phyloP scores from a whole-genome alignment of 2,329 filamentous ascomycete genomes.

The Aureobasidium sp. region DNA sequence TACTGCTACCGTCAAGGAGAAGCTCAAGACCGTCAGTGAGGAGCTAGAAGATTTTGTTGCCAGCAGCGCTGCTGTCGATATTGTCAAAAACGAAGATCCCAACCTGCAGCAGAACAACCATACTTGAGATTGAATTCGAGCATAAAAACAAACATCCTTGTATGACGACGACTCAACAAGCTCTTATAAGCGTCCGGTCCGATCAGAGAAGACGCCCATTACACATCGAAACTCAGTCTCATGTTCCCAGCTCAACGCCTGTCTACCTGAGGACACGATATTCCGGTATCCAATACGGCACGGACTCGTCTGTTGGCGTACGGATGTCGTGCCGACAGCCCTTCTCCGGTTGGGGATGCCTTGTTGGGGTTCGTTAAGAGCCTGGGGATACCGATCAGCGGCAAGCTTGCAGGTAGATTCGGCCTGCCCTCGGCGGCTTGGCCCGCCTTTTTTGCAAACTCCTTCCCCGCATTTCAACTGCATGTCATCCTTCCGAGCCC shows the following conservation, averaged over 20 bases:
- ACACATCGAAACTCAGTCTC: background rate
- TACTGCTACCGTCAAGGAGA: slow-evolving; percentile 82
- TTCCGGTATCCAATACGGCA: background rate
- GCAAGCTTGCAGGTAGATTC: background rate
- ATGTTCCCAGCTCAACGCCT: background rate
- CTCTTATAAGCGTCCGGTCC: background rate
- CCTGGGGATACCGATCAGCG: slow-evolving; percentile 2
- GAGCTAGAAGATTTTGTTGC: slow-evolving; percentile 95
- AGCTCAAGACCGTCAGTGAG: slow-evolving; percentile 90
- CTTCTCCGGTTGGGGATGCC: slow-evolving; percentile 8
- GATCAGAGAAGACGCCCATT: background rate
- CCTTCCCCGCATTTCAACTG: slow-evolving; percentile 7
- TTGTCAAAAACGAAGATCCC: slow-evolving; percentile 30
- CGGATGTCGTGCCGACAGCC: background rate
- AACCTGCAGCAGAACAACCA: background rate
- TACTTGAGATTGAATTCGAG: background rate
- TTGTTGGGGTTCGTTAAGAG: background rate
- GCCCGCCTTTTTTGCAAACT: background rate
- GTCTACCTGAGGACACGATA: background rate
- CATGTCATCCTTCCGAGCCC: background rate
- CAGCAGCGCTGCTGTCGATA: slow-evolving; percentile 76
- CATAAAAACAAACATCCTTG: background rate
- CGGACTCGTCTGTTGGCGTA: background rate
- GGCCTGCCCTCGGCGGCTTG: slow-evolving; percentile 10
- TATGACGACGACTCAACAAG: background rate